These are phyloP conservation scores for Trichoderma endophyticum DNA, from an alignment of 2,329 filamentous ascomycete species.

Conservation along the genomic window DNA sequence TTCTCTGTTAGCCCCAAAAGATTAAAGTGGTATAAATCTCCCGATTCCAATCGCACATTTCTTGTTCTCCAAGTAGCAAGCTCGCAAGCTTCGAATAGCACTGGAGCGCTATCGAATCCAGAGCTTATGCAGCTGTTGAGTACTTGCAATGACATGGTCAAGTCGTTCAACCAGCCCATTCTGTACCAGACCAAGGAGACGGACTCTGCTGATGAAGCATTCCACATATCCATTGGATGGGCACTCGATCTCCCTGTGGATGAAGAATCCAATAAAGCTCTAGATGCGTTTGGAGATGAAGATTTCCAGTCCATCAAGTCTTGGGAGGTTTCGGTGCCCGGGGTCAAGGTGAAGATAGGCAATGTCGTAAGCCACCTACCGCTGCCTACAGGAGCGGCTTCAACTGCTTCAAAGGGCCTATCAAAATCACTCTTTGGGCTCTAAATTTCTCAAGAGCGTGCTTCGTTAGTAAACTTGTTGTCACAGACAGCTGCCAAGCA, in stretches of 20 bases:
- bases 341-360: constrained; percentile 72
- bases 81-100: constrained; percentile 21
- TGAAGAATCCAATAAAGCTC: constrained; percentile 32
- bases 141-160: constrained; percentile 63
- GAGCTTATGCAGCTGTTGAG: constrained; percentile 61
- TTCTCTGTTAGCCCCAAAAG: constrained; percentile 41
- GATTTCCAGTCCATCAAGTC: constrained; percentile 32
- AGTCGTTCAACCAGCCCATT: constrained; percentile 60
- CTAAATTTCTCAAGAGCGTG: not conserved
- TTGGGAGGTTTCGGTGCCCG: constrained; percentile 53
- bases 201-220: constrained; percentile 44
- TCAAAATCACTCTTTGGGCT: constrained; percentile 20
- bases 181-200: constrained; percentile 56
- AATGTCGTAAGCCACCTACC: constrained; percentile 59
- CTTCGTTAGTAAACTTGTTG: not conserved
- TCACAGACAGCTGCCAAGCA: too few relatives aligned
- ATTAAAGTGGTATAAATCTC: constrained; percentile 51
- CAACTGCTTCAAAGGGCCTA: not conserved
- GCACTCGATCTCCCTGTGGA: constrained; percentile 55
- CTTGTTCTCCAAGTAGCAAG: constrained; percentile 67
- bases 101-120: constrained; percentile 39
- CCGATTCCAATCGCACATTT: constrained; percentile 71
- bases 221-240: constrained; percentile 92
- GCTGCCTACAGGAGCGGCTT: constrained; percentile 27
- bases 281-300: constrained; percentile 25